Conservation (phyloP, 1,284 basidiomycete genomes). For the Apiotrichum laibachii region DNA sequence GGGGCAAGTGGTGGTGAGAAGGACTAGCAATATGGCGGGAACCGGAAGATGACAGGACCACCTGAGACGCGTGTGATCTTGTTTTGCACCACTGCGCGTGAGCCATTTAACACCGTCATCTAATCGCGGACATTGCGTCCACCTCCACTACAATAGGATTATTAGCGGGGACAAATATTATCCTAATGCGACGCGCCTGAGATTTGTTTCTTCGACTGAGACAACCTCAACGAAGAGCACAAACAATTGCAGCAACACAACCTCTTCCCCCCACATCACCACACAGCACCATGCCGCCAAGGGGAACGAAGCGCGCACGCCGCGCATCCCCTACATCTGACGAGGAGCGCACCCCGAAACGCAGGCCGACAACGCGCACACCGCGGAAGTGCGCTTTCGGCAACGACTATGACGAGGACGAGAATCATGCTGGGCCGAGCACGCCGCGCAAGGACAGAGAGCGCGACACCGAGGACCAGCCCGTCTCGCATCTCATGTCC, state of each 20-base stretch:
- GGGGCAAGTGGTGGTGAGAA: not conserved
- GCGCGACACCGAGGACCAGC: not conserved
- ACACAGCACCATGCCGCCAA: not conserved
- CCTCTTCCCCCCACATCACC: not conserved
- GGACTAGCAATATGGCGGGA: not conserved
- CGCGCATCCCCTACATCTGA: constrained; percentile 6
- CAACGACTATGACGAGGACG: not conserved
- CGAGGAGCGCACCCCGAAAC: constrained; percentile 3
- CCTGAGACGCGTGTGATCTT: too few species aligned
- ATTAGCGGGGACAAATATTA: constrained; percentile 1
- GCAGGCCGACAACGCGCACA: not conserved
- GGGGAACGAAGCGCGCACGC: constrained; percentile 5
- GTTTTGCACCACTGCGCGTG: constrained; percentile 2
- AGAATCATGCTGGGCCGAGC: not conserved
- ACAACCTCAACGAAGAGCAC: not conserved
- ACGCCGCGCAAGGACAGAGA: not conserved
- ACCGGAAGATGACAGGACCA: not conserved
- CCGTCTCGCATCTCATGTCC: constrained; percentile 41
- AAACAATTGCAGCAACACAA: not conserved
- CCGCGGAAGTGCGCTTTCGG: not conserved
- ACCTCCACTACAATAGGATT: not conserved
- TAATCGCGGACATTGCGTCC: constrained; percentile 5
- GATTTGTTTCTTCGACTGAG: not conserved
- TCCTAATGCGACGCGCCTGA: constrained; percentile 1
- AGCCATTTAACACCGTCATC: constrained; percentile 21